Evolutionary conservation across 345 rosid species (phyloP), one percentile per base, ranked within the genome.

Genomic region (Populus nigra): DNA sequence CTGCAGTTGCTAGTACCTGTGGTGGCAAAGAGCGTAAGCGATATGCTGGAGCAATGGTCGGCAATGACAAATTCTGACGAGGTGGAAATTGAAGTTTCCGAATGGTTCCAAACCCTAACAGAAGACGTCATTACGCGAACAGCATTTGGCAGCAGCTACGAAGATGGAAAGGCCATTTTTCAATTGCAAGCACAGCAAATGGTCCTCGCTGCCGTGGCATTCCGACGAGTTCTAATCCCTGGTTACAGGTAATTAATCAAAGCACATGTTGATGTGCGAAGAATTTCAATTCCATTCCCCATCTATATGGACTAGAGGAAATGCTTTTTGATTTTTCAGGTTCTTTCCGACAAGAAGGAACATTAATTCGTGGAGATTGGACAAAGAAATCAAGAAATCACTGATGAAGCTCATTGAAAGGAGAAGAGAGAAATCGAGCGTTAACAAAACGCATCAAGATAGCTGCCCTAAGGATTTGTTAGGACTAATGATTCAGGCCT

Each of bases 101-200:
- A 78, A 31, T 71, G 85, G 85, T 82, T 78, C 65, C 79, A 82
- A 78, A 82, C 76, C 43, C 71, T 82, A 45, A 84, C 86, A 36
- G 80, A 79, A 11, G 91, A 88, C 11, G 82, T 83, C 35, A 84
- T 88, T 77, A 80, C 88, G n/a, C 55, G 82, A 70, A 84, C 91
- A 5, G 88, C 89, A 15, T 91, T 93, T 76, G 94, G 94, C 2
- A 90, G 90, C 70, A 91, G 89, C 84, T 90, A 88, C 41, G 89
- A 90, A 75, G 97, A 90, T 75, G 96, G 96, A 33, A 90, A 82
- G 62, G 86, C 83, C 72, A 89, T 90, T 74, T 93, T 93, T 69
- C 78, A 84, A 69, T 84, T 93, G 27, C 84, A 87, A 47, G 78
- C 81, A 38, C 88, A 87, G 71, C 91, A 88, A 80, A 82, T 83